Conservation (phyloP, 225 moss, liverwort and hornwort species). For the Anthoceros angustus region DNA sequence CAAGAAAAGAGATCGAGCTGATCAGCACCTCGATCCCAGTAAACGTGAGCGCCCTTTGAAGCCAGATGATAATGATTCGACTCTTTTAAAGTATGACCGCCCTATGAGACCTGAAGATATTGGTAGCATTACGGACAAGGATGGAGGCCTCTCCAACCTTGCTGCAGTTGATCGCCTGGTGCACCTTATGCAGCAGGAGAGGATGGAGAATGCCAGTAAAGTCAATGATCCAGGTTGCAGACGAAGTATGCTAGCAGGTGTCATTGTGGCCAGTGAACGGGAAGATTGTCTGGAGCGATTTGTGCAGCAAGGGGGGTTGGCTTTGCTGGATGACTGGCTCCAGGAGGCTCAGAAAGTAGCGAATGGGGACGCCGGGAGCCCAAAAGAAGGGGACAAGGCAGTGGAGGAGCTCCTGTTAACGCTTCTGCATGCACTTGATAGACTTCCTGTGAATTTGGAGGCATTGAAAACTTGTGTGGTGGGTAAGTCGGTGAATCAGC, state of each 20-base stretch:
- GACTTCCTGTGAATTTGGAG: conserved; percentile 84
- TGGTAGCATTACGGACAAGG: conserved; percentile 77
- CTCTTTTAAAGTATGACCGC: conserved; percentile 93
- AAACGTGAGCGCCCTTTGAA: conserved; percentile 85
- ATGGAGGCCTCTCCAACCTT: conserved; percentile 69
- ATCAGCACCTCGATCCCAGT: conserved; percentile 69
- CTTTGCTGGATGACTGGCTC: conserved; percentile 92
- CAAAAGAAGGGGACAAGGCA: conserved; percentile 85
- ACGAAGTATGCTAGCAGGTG: conserved; percentile 63
- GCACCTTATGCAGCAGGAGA: conserved; percentile 88
- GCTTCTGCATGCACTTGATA: conserved; percentile 76
- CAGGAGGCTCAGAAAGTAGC: conserved; percentile 98
- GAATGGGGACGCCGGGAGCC: conserved; percentile 89
- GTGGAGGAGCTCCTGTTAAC: conserved; percentile 76
- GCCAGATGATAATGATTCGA: conserved; percentile 83
- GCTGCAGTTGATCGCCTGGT: conserved; percentile 66
- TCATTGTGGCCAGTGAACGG: conserved; percentile 78
- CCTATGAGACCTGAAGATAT: conserved; percentile 99
- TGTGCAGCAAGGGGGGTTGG: conserved; percentile 69
- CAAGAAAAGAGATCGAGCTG: conserved; percentile 88
- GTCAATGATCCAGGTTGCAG: conserved; percentile 51
- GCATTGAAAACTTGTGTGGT: conserved; percentile 84
- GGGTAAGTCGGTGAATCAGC: conserved; percentile 89
- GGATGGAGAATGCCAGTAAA: conserved; percentile 61
- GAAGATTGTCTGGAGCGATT: conserved; percentile 68